Evolutionary conservation across 306 rosid genomes (phyloP).

Genomic region (Trifolium repens): DNA sequence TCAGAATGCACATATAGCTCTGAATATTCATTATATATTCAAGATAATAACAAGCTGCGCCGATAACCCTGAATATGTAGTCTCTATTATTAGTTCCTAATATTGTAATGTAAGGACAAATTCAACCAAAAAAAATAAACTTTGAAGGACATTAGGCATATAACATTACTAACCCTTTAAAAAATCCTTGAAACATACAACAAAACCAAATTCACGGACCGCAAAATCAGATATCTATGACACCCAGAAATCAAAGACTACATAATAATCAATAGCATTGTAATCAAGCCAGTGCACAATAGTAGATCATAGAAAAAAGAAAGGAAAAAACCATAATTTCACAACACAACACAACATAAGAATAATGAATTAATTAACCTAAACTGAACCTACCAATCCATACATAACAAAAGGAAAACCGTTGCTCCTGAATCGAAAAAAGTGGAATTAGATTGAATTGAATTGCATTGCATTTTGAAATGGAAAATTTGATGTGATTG

Average conservation of each 20-base stretch:
- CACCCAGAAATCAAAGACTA: neutral
- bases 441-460: neutral
- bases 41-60: no score
- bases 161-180: neutral
- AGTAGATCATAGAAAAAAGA: neutral
- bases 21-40: neutral
- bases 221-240: neutral
- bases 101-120: neutral
- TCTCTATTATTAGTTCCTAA: neutral
- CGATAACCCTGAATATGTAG: neutral
- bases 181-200: neutral
- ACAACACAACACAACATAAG: no score
- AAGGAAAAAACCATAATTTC: neutral
- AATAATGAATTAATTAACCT: no score
- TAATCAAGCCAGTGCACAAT: neutral
- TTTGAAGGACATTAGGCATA: neutral
- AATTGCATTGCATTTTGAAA: neutral
- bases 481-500: neutral
- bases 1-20: neutral
- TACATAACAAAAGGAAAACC: constrained; percentile 5
- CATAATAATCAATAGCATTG: constrained; percentile 7
- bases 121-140: neutral
- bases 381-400: constrained; percentile 9
- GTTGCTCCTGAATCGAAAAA: neutral
- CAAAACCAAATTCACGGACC: neutral